Base-by-base conservation (phyloP, 306 rosid genomes). In the Trifolium pratense region DNA sequence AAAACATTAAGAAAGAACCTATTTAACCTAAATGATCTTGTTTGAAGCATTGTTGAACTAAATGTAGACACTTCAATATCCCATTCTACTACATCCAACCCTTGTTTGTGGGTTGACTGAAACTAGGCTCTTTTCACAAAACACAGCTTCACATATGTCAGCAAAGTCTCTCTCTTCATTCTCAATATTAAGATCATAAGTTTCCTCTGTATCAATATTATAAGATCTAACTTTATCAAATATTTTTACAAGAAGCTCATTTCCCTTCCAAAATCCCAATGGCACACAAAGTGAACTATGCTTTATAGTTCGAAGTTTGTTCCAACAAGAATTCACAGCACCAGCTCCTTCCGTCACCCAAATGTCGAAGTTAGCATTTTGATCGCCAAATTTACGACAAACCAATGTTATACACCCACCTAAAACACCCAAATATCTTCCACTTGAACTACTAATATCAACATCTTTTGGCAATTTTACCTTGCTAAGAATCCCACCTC, bases 241-340 rank as follows among this genome's bases (percentile, higher is more conserved):
- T 20, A 68, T 34, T 34, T 70, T 70, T 7, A 51, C 9, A 52
- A 70, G 51, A 70, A 70, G 64, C 36, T 70, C 52, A 10, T 53
- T 52, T 5, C 34, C 49, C 9, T 36, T 34, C 75, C 75, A 70
- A 52, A 53, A 20, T 0, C 1, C 64, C 1, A 70, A 37, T 2
- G 51, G 51, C n/a, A 18, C 40, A 53, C 20, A 70, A 5, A 17
- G 12, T 48, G 46, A 12, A 64, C 69, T 32, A 49, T 48, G 26
- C 12, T 68, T 10, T 70, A 70, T 37, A 34, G 63, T 70, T 43
- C 37, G 9, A 1, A 70, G 3, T 53, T 52, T 70, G 21, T 9
- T 70, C 75, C 75, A 53, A 52, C 49, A 34, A 34, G 45, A 32
- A 52, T 26, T 23, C 34, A 1, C 31, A n/a, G 3, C 0, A 52